phyloP scores from a whole-genome alignment of 2,329 filamentous ascomycete genomes.

The Elsinoe australis region DNA sequence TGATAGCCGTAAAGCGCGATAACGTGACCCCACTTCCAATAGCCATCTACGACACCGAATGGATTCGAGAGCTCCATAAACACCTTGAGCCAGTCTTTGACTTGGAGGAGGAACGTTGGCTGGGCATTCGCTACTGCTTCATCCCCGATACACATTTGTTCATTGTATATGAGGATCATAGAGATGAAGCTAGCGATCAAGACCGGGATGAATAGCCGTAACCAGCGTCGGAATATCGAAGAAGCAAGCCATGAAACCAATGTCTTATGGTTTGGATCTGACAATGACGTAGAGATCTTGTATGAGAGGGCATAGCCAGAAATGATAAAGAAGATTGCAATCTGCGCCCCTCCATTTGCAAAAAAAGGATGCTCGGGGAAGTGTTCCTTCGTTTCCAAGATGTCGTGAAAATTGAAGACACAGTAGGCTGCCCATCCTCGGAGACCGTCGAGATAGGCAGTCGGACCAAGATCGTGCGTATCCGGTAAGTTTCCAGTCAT shows the following conservation, averaged over 20 bases:
- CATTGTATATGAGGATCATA: background rate
- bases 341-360: too few relatives aligned
- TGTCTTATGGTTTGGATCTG: background rate
- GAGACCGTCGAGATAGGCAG: slow-evolving; percentile 24
- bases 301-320: slow-evolving; percentile 6
- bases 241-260: background rate
- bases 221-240: background rate
- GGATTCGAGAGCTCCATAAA: background rate
- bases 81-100: background rate
- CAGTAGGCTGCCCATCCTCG: slow-evolving; percentile 23
- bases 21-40: too few relatives aligned
- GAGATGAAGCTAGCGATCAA: background rate
- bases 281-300: background rate
- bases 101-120: background rate
- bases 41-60: background rate
- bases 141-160: background rate
- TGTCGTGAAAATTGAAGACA: slow-evolving; percentile 24
- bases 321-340: background rate
- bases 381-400: slow-evolving; percentile 40
- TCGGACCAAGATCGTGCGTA: slow-evolving; percentile 26
- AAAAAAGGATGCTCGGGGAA: slow-evolving; percentile 48
- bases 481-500: background rate
- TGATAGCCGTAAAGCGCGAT: slow-evolving; percentile 44
- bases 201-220: background rate
- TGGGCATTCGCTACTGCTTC: background rate